A percentile compares a stretch with the other conserved stretches of the same genome.
phyloP scores from a whole-genome alignment of 1,139 yeast genomes.

The Suhomyces guaymorum region DNA sequence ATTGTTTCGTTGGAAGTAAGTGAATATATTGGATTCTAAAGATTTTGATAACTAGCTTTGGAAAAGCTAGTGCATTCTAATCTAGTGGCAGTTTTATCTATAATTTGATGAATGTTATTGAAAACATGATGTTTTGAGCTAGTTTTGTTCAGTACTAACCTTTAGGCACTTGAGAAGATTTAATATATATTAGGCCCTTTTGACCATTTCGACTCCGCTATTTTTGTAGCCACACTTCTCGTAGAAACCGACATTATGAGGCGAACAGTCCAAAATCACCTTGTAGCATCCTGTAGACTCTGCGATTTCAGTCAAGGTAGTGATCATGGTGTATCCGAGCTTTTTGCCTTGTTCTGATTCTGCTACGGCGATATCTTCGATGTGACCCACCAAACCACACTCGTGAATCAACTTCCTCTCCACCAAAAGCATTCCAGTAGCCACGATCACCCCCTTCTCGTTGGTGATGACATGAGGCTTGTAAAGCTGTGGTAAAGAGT shows the following conservation, averaged over 20 bases:
- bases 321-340: conserved; percentile 70
- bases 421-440: conserved; percentile 50
- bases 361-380: conserved; percentile 90
- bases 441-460: conserved; percentile 44
- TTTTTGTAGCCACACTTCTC: conserved; percentile 75
- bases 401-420: conserved; percentile 72
- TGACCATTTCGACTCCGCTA: conserved; percentile 76
- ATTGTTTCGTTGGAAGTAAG: conserved; percentile 58
- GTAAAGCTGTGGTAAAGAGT: conserved; percentile 44
- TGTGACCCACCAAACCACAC: conserved; percentile 87
- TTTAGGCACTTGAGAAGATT: background rate
- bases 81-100: too few species aligned
- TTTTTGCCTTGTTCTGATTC: conserved; percentile 77
- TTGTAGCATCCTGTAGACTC: conserved; percentile 72
- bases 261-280: conserved; percentile 85
- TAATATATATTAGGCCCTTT: conserved; percentile 22
- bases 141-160: background rate
- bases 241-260: conserved; percentile 78
- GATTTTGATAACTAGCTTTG: too few species aligned
- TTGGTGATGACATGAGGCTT: conserved; percentile 63
- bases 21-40: conserved; percentile 12
- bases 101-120: too few species aligned
- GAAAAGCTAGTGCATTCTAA: too few species aligned
- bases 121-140: too few species aligned
- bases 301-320: conserved; percentile 62